Evolutionary conservation across 495 filamentous ascomycete genomes (phyloP), one percentile per base, ranked within the genome.

Genomic region (Tuber microsphaerosporum): DNA sequence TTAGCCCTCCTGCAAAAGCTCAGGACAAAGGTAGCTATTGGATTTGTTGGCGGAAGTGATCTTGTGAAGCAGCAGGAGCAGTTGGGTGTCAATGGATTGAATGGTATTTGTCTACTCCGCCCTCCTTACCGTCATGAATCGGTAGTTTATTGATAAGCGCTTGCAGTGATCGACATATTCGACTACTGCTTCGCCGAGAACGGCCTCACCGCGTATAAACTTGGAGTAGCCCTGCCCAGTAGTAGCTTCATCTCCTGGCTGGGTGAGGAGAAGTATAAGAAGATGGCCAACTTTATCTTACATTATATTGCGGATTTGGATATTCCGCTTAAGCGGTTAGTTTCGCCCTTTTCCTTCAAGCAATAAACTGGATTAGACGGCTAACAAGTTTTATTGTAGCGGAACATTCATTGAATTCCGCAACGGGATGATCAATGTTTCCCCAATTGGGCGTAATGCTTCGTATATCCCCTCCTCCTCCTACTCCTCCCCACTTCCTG

Each of bases 111-210:
- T 37, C 12, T 20, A 26, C 42, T 84, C 43, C 79, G 83, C 44
- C 70, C 84, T 89, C 81, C 93, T 94, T 12, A 93, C 89, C 9
- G 83, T 88, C 26, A 17, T 39, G 45, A 71, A 39, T 20, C 6
- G 42, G 44, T 42, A 26, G 39, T 19, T n/a, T 31, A 39, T 26
- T 16, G 31, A 42, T 26, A 9, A 34, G 22, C n/a, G 17, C 34
- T 31, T 31, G 41, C 65, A 83, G 81, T 83, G 65, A 77, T 79
- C 45, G 79, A 83, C 61, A 89, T 97, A 75, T 99, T 98, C 86
- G 94, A 98, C 86, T 97, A 92, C 86, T 94, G 92, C 87, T 98
- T 98, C 86, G 85, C 93, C 73, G 94, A 98, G 86, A 97, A 98
- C 85, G 94, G 95, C 2, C 89, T 99, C 75, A 94, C 91, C 0